Base-by-base conservation (phyloP, 306 rosid species). In the Vigna radiata region DNA sequence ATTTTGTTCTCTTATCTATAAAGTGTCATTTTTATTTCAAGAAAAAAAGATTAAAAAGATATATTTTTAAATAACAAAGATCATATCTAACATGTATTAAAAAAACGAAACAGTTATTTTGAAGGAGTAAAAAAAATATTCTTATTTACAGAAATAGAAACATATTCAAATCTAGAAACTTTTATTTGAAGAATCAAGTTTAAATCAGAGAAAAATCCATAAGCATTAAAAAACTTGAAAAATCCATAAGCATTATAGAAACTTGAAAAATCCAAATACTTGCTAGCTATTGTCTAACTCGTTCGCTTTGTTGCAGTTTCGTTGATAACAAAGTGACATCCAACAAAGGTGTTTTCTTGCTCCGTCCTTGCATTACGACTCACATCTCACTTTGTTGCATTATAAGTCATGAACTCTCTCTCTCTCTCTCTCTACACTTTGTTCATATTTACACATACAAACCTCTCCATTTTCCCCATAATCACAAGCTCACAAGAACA, bases 311-410 rank as follows among this genome's bases (percentile, higher is more conserved):
- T 67, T 67, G 39, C 54, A 37, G 19, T 46, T 17, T 21, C 72
- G 72, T 67, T 44, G 13, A 44, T 67, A 43, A 67, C 76, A 36
- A 71, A 53, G 76, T 54, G 18, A 29, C 13, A 44, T 14, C 18
- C 48, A 70, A 70, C 49, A 44, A 23, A 14, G 55, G 4, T 67
- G 55, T 70, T 53, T 11, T 36, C 18, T 70, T 70, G 48, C 63
- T 50, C 75, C 19, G 55, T 44, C 56, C 19, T 58, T 15, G n/a
- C 16, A 15, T 39, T 13, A 39, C 23, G 39, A 18, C 15, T 56
- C 52, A 54, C 53, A 56, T 7, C 19, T 72, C 4, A 37, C 62
- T 41, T 72, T 58, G 29, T 73, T 36, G 50, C 46, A 9, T 72
- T 72, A 36, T 6, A 55, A 18, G 21, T 56, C 52, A 37, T 37